A percentile compares a stretch with the other conserved stretches of the same genome.
phyloP scores from a whole-genome alignment of 1,284 basidiomycete genomes.

The Puccinia triticina region DNA sequence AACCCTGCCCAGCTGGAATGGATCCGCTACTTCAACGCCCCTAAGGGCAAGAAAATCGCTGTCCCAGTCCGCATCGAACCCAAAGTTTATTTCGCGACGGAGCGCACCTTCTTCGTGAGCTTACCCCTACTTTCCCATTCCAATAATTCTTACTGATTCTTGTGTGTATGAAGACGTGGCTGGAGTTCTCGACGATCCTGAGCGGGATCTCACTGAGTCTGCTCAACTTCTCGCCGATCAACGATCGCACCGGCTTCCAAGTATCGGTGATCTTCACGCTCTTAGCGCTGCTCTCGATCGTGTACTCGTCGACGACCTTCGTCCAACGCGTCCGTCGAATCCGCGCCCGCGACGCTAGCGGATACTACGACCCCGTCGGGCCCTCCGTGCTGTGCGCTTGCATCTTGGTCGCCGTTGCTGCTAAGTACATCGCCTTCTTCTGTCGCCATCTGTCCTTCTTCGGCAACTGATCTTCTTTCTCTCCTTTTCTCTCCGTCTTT shows the following conservation, averaged over 20 bases:
- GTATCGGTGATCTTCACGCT: conserved; percentile 85
- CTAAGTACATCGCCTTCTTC: conserved; percentile 17
- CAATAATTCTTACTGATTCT: too few species aligned
- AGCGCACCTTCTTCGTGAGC: conserved; percentile 79
- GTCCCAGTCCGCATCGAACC: conserved; percentile 93
- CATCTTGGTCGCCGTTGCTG: conserved; percentile 32
- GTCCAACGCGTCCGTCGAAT: conserved; percentile 80
- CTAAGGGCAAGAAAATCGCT: conserved; percentile 83
- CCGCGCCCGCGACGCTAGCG: conserved; percentile 59
- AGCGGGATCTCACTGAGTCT: conserved; percentile 72
- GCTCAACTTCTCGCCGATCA: conserved; percentile 79
- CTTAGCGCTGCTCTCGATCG: conserved; percentile 82
- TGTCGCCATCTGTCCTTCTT: not conserved
- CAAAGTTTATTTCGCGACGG: conserved; percentile 96
- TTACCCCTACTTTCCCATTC: too few species aligned
- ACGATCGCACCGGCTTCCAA: conserved; percentile 77
- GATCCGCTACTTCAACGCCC: conserved; percentile 77
- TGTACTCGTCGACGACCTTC: conserved; percentile 85
- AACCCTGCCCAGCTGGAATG: conserved; percentile 59
- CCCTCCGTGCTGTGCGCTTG: conserved; percentile 24
- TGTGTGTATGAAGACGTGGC: conserved; percentile 74
- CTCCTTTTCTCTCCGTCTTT: not conserved
- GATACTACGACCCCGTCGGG: conserved; percentile 38
- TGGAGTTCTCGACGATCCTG: conserved; percentile 86
- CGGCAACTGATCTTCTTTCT: not conserved